Conservation (phyloP, 495 filamentous ascomycete species). For the Penicillium salamii region DNA sequence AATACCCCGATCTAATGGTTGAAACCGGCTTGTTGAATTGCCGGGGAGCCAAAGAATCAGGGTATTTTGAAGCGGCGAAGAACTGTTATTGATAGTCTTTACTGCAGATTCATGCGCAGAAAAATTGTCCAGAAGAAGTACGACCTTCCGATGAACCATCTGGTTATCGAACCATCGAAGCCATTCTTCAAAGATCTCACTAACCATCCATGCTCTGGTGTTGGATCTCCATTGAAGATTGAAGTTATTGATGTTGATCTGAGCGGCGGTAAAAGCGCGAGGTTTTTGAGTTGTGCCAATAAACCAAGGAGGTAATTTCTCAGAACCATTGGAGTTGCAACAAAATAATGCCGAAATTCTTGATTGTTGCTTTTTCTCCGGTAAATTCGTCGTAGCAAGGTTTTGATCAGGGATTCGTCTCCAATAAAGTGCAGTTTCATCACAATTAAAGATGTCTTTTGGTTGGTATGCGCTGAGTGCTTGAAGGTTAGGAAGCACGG, state of each 20-base stretch:
- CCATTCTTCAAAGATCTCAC: neutral
- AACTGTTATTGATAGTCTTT: neutral
- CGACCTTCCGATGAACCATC: neutral
- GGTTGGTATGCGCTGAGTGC: no score
- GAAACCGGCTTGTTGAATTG: neutral
- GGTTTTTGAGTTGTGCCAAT: neutral
- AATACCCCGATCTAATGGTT: neutral
- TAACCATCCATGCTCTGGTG: neutral
- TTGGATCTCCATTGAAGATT: neutral
- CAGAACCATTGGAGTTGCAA: neutral
- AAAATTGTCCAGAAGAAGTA: neutral
- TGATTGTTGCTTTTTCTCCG: neutral
- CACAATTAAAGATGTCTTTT: no score
- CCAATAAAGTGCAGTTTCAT: no score
- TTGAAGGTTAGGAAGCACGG: no score
- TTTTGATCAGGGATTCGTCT: no score
- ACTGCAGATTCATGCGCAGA: neutral
- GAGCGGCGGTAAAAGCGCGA: neutral
- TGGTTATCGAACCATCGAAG: neutral
- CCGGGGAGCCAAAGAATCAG: neutral
- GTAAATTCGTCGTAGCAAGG: neutral
- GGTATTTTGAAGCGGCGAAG: neutral
- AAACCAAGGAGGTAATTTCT: neutral
- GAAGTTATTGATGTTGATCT: neutral
- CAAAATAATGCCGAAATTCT: neutral